Evolutionary conservation across 345 rosid species (phyloP).

Genomic region (Theobroma cacao): DNA sequence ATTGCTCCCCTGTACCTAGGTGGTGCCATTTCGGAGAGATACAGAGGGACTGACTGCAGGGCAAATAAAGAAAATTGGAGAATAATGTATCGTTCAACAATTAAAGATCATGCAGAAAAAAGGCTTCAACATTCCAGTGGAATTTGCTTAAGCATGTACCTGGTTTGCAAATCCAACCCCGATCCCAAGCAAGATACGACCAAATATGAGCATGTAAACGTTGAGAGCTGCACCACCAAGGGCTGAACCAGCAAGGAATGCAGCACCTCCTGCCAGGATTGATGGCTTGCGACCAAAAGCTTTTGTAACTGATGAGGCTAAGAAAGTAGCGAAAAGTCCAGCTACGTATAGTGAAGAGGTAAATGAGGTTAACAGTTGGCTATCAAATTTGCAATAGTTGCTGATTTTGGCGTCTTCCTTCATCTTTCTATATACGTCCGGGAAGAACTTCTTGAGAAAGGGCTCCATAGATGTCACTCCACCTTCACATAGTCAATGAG

Average conservation of each 20-base stretch:
- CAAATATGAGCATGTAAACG: constrained; percentile 57
- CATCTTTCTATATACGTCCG: constrained; percentile 50
- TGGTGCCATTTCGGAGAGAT: constrained; percentile 87
- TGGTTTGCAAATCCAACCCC: constrained; percentile 85
- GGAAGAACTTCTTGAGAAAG: constrained; percentile 55
- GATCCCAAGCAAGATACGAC: constrained; percentile 66
- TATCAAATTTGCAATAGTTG: constrained; percentile 74
- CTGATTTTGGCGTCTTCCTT: constrained; percentile 44
- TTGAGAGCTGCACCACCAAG: constrained; percentile 58
- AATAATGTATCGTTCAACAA: neutral
- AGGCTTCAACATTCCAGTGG: neutral
- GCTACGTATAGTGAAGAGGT: constrained; percentile 80
- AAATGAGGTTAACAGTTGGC: constrained; percentile 66
- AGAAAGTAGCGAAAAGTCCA: constrained; percentile 56
- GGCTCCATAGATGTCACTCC: constrained; percentile 86
- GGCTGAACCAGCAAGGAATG: constrained; percentile 60
- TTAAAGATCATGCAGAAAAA: neutral
- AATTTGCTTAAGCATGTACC: constrained; percentile 32
- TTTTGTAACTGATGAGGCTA: constrained; percentile 60
- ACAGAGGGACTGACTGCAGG: constrained; percentile 67
- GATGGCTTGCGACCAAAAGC: constrained; percentile 63
- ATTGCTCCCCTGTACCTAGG: constrained; percentile 74
- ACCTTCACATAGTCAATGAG: constrained; percentile 32
- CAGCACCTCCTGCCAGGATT: constrained; percentile 52
- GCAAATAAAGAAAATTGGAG: neutral